Evolutionary conservation across 2,329 filamentous ascomycete species (phyloP).

Genomic region (Verticillium nonalfalfae): DNA sequence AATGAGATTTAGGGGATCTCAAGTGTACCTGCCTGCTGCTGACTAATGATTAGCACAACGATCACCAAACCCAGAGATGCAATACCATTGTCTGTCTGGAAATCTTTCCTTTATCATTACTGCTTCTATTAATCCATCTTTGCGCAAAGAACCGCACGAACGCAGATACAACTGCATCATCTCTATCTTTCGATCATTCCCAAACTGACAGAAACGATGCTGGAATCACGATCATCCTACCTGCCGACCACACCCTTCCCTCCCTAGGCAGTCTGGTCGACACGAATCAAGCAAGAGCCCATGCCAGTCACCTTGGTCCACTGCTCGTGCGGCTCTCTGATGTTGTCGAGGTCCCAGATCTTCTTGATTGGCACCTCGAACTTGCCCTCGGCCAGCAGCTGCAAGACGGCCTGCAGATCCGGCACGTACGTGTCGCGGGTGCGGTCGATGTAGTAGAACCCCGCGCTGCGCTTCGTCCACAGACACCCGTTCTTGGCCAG

Average conservation of each 20-base stretch:
- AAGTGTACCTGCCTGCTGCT: too few relatives aligned
- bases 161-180: too few relatives aligned
- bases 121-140: too few relatives aligned
- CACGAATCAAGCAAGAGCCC: not conserved
- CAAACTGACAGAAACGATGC: too few relatives aligned
- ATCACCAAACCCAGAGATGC: too few relatives aligned
- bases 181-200: too few relatives aligned
- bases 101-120: too few relatives aligned
- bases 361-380: slow-evolving; percentile 29
- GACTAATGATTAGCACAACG: too few relatives aligned
- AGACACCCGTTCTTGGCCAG: slow-evolving; percentile 16
- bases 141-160: too few relatives aligned
- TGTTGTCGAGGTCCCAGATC: slow-evolving; percentile 32
- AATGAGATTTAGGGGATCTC: too few relatives aligned
- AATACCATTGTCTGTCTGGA: too few relatives aligned
- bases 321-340: slow-evolving; percentile 26
- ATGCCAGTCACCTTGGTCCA: slow-evolving; percentile 16
- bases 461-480: slow-evolving; percentile 14
- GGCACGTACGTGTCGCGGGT: slow-evolving; percentile 23
- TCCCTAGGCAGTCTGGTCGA: not conserved
- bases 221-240: too few relatives aligned
- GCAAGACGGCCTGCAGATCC: slow-evolving; percentile 22
- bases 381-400: slow-evolving; percentile 21
- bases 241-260: not conserved
- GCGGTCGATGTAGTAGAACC: slow-evolving; percentile 28